Base-by-base conservation (phyloP, 805 yeast genomes). In the Isabelozyma heimii region DNA sequence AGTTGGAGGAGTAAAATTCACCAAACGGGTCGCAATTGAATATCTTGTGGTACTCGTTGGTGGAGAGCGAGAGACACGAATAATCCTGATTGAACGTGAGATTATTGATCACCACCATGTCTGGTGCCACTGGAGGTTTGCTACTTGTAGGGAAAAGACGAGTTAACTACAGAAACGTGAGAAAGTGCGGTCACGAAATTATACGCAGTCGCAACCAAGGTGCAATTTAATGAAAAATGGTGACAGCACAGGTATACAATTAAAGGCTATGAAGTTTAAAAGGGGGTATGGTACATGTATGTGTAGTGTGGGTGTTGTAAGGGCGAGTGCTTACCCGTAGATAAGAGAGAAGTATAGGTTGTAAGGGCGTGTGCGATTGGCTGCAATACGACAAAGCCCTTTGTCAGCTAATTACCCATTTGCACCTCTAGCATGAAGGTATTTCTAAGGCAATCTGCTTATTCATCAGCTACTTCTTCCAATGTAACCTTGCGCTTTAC, bases 11-110 rank as follows among this genome's bases (percentile, higher is more conserved):
- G 48, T 68, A 70, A 51, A 74, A 69, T 52, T 73, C 76, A 15
- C 77, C 79, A 58, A 74, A 73, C 1, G 79, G 79, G 42, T 74
- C 78, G 51, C 76, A 69, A 54, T 74, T 73, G 62, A 60, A 74
- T 48, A 74, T 73, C 51, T 65, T 65, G 58, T 70, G 69, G 45
- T 59, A 54, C 37, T 55, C 53, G 7, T 60, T 51, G 1, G 75
- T 68, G 7, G 75, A 64, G 7, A 73, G 54, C 35, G 73, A 65
- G 24, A 74, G 58, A 50, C 75, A 70, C 12, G 74, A 60, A 55
- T 63, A 64, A 57, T 73, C 77, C 57, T 73, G 78, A 52, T 73
- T 74, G 57, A 74, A 72, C 5, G 70, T 58, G 46, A 74, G 55
- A 54, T 64, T 69, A 55, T 73, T 71, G 45, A 72, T 67, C 45